Conservation (phyloP, 2,329 filamentous ascomycete species). For the Exophiala oligosperma region DNA sequence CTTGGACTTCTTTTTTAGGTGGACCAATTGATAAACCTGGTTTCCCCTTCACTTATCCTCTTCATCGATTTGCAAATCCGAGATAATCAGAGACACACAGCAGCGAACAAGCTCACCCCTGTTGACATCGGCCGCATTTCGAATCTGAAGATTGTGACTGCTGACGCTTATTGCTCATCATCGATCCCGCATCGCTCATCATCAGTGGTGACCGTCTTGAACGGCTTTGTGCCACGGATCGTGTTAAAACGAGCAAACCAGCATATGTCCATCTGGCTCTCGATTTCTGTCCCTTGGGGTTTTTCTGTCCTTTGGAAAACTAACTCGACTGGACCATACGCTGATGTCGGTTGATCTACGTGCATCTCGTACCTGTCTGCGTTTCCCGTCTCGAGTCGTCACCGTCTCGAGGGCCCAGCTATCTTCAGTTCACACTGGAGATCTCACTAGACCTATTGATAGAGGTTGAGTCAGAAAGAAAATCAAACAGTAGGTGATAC, state of each 20-base stretch:
- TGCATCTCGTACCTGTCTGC: slow-evolving; percentile 54
- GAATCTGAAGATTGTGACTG: slow-evolving; percentile 6
- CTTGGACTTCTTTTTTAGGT: background rate
- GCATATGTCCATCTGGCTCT: background rate
- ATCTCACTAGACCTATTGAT: slow-evolving; percentile 50
- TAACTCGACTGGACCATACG: slow-evolving; percentile 1
- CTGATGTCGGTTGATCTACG: slow-evolving; percentile 62
- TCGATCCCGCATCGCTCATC: background rate
- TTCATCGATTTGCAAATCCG: background rate
- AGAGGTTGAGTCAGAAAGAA: slow-evolving; percentile 27
- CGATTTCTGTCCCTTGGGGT: background rate
- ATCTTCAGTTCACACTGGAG: slow-evolving; percentile 57
- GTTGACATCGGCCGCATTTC: slow-evolving; percentile 4
- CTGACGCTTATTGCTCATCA: background rate
- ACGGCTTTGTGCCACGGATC: slow-evolving; percentile 5
- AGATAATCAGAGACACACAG: background rate
- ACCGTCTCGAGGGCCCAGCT: slow-evolving; percentile 59
- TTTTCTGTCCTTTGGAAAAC: slow-evolving; percentile 3
- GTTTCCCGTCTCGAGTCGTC: slow-evolving; percentile 57
- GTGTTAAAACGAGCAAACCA: background rate
- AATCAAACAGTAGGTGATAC: slow-evolving; percentile 26
- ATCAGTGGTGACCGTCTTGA: slow-evolving; percentile 8
- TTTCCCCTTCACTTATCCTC: background rate
- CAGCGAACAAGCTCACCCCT: slow-evolving; percentile 1
- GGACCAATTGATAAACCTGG: slow-evolving; percentile 1